These are phyloP conservation scores for Russula foetens DNA, from an alignment of 768 basidiomycete genomes.

Conservation along the genomic window DNA sequence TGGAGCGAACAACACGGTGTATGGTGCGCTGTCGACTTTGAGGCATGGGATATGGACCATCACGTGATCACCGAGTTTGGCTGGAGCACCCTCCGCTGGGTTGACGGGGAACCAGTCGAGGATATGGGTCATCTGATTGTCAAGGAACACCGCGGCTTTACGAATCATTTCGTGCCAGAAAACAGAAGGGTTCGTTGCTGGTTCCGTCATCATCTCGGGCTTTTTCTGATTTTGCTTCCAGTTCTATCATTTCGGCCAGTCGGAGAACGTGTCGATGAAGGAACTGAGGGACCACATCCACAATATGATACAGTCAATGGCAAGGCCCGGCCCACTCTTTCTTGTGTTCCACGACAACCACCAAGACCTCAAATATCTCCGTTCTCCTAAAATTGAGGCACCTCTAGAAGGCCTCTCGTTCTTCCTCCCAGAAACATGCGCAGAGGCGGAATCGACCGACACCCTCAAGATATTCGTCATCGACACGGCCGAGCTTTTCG, in stretches of 20 bases:
- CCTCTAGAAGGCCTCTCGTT: slow-evolving; percentile 44
- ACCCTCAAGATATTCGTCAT: slow-evolving; percentile 51
- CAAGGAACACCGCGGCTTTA: slow-evolving; percentile 47
- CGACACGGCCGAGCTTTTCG: slow-evolving; percentile 70
- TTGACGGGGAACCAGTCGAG: slow-evolving; percentile 38
- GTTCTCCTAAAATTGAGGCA: slow-evolving; percentile 41
- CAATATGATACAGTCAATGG: slow-evolving; percentile 35
- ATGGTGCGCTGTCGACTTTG: slow-evolving; percentile 78
- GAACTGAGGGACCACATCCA: slow-evolving; percentile 46
- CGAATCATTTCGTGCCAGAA: slow-evolving; percentile 59
- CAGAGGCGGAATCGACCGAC: slow-evolving; percentile 27
- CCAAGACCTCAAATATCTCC: slow-evolving; percentile 73
- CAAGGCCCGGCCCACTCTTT: slow-evolving; percentile 51
- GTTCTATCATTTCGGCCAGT: slow-evolving; percentile 62
- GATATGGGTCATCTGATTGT: slow-evolving; percentile 57
- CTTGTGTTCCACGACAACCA: slow-evolving; percentile 75
- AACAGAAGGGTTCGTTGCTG: slow-evolving; percentile 44
- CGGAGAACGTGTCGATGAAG: slow-evolving; percentile 42
- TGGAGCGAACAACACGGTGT: slow-evolving; percentile 58
- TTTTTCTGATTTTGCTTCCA: slow-evolving; percentile 23
- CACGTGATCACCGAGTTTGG: slow-evolving; percentile 74
- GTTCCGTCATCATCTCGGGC: neutral
- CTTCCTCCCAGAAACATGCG: slow-evolving; percentile 44
- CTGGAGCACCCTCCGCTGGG: slow-evolving; percentile 56
- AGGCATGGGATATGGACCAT: slow-evolving; percentile 76